Evolutionary conservation across 441 rosid species (phyloP), one percentile per base, ranked within the genome.

Genomic region (Eugenia klotzschiana): DNA sequence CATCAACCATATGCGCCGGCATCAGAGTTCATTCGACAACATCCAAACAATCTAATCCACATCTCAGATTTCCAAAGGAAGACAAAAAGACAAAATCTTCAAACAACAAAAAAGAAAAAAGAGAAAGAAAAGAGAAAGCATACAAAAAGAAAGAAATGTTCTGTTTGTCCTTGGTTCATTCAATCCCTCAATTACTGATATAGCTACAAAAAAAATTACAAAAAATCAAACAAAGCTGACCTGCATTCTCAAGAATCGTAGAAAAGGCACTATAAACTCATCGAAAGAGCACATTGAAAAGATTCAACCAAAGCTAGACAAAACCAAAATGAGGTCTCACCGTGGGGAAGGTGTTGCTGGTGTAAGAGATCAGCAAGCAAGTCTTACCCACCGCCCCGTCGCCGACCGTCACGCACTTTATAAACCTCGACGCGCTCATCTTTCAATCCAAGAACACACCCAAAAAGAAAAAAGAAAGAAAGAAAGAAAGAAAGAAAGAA

Each of bases 311-410:
- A 73, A 56, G 13, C 14, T 40, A 6, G 43, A 40, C 43, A 40
- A 40, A 40, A 40, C 43, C 43, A 40, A 40, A 40, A 40, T 4
- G 20, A 40, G 40, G n/a, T 22, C 79, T 84, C 84, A 92, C 95
- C 88, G 93, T 92, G 51, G 92, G 94, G 52, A 92, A 93, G 37
- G 94, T 90, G 89, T 93, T 93, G 95, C 93, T 93, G 85, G 94
- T 93, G 86, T 93, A 93, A 80, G 93, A 91, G 86, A 93, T 92
- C 64, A 93, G 86, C 91, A 92, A 86, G 86, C 94, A 92, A 20
- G 95, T 92, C 91, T 93, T 93, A 50, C 95, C 94, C 37, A 93
- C 93, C 51, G 93, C 92, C 55, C 94, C 93, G 82, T 93, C 93
- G 84, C 95, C 95, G 49, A 93, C 95, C n/a, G 94, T 93, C 12